These are phyloP conservation scores for Heterobasidion irregulare DNA, from an alignment of 1,284 basidiomycete species.

Conservation along the genomic window DNA sequence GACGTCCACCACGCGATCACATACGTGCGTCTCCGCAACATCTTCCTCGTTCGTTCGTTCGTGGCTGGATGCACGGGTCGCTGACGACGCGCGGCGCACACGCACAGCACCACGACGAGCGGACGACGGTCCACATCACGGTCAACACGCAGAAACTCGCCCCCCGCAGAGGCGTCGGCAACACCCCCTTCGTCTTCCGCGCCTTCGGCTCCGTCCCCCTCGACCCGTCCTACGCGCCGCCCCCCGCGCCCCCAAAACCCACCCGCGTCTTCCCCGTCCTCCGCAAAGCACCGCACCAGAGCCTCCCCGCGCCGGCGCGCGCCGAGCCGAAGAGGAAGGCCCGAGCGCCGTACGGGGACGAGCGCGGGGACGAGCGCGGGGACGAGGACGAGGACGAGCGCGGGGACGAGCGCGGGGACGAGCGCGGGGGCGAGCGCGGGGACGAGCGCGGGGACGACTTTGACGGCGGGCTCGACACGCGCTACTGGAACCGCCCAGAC, in stretches of 20 bases:
- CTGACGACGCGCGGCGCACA: slow-evolving; percentile 18
- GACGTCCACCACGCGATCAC: slow-evolving; percentile 41
- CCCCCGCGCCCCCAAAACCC: neutral
- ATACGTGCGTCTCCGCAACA: slow-evolving; percentile 57
- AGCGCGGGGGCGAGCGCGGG: too few species aligned
- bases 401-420: too few species aligned
- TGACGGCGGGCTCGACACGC: neutral
- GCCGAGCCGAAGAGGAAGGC: neutral
- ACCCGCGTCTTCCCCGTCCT: slow-evolving; percentile 9
- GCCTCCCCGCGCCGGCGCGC: neutral
- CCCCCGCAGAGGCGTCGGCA: slow-evolving; percentile 44
- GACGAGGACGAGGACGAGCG: neutral
- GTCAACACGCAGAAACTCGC: slow-evolving; percentile 40
- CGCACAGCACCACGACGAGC: slow-evolving; percentile 45
- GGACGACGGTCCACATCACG: slow-evolving; percentile 53
- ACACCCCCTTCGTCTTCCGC: slow-evolving; percentile 49
- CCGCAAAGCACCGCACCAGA: neutral
- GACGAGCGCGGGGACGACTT: neutral
- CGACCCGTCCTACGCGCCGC: slow-evolving; percentile 8
- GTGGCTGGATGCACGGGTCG: too few species aligned
- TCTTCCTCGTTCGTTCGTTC: too few species aligned
- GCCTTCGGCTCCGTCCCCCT: slow-evolving; percentile 32
- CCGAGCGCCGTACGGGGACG: too few species aligned
- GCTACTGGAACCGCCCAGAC: neutral
- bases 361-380: too few species aligned